Percentiles rank a stretch among this genome's conserved stretches.
These are phyloP conservation scores for Cenchrus americanus DNA, from an alignment of 176 grass and related monocot genomes.

Conservation along the genomic window DNA sequence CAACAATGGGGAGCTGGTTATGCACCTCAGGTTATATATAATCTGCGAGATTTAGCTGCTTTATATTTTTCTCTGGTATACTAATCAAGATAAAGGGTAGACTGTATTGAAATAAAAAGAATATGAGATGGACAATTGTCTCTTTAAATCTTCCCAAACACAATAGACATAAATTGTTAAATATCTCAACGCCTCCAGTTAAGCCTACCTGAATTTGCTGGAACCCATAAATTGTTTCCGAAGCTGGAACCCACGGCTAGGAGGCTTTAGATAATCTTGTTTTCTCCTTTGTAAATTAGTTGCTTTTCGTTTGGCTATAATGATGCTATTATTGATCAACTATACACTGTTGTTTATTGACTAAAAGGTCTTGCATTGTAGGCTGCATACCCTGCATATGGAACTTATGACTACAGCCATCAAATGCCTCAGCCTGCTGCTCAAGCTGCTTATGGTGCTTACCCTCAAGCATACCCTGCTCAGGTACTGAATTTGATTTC, in stretches of 20 bases:
- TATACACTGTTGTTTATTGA: slow-evolving; percentile 13
- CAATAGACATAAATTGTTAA: neutral
- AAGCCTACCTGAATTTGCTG: neutral
- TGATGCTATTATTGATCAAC: slow-evolving; percentile 18
- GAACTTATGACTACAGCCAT: slow-evolving; percentile 65
- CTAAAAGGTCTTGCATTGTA: neutral
- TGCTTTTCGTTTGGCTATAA: neutral
- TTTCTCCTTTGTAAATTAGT: neutral
- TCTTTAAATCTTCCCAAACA: neutral
- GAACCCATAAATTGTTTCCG: too few relatives aligned
- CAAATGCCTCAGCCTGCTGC: slow-evolving; percentile 70
- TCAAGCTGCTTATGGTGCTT: slow-evolving; percentile 70
- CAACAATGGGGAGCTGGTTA: slow-evolving; percentile 76
- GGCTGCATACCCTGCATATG: slow-evolving; percentile 68
- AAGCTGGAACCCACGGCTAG: neutral
- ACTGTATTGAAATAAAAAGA: neutral
- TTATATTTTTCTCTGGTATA: neutral
- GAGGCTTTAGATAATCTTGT: neutral
- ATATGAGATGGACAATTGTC: neutral
- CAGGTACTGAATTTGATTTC: slow-evolving; percentile 56
- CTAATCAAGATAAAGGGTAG: neutral
- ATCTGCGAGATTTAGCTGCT: slow-evolving; percentile 23
- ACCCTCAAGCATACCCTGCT: slow-evolving; percentile 69
- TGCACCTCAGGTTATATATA: slow-evolving; percentile 57
- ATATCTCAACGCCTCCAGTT: neutral